phyloP scores from a whole-genome alignment of 306 rosid genomes.

The Lupinus albus region DNA sequence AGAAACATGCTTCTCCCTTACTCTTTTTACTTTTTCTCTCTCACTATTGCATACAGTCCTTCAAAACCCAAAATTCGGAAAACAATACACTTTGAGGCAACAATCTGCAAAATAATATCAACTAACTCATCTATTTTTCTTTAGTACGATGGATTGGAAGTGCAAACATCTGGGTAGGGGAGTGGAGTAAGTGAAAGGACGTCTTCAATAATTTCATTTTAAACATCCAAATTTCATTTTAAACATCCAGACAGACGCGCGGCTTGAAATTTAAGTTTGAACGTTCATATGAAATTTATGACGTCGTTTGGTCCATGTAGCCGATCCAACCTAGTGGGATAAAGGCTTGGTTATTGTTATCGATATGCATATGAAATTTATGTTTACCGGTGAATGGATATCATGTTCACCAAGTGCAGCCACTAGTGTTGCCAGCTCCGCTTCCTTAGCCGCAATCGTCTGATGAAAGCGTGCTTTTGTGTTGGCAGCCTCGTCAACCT shows the following conservation, averaged over 20 bases:
- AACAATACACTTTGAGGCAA: not conserved
- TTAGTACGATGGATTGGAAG: not conserved
- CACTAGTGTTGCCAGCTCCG: conserved; percentile 86
- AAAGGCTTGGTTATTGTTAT: too few relatives aligned
- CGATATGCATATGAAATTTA: not conserved
- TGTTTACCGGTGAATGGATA: conserved; percentile 70
- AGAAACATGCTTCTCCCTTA: not conserved
- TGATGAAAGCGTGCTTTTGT: conserved; percentile 91
- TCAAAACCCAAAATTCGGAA: not conserved
- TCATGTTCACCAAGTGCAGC: conserved; percentile 90
- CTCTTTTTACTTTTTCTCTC: too few relatives aligned
- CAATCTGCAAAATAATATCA: conserved; percentile 2
- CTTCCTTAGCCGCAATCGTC: conserved; percentile 88
- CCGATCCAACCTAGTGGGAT: too few relatives aligned
- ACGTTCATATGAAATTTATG: not conserved
- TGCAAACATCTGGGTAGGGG: not conserved
- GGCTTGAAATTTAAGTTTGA: not conserved
- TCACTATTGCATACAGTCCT: conserved; percentile 7
- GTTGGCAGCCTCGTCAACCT: conserved; percentile 88
- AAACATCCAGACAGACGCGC: not conserved
- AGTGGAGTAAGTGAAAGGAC: too few relatives aligned
- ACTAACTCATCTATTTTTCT: too few relatives aligned
- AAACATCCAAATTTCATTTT: conserved; percentile 2
- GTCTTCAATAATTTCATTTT: too few relatives aligned
- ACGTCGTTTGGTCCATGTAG: too few relatives aligned